These are phyloP conservation scores for Paecilomyces dactylethromorphus DNA, from an alignment of 2,329 filamentous ascomycete genomes.

Conservation along the genomic window DNA sequence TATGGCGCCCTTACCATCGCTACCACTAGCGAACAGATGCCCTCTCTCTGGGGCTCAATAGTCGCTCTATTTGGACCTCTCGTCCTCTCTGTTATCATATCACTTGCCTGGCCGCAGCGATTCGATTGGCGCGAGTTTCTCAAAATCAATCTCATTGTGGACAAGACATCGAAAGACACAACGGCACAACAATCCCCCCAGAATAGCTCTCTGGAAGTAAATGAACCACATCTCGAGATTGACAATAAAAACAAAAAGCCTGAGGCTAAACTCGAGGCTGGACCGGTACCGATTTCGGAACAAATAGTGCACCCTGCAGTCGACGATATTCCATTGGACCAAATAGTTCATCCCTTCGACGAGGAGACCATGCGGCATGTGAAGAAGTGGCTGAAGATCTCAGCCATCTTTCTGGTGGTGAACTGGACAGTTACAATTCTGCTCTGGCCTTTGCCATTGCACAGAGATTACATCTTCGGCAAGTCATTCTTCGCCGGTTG, in stretches of 20 bases:
- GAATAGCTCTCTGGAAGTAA: neutral
- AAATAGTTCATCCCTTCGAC: neutral
- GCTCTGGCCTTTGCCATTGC: neutral
- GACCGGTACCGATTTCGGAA: neutral
- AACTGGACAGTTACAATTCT: neutral
- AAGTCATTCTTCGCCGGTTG: conserved; percentile 41
- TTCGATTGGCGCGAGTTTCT: neutral
- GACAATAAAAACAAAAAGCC: neutral
- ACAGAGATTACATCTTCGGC: conserved; percentile 37
- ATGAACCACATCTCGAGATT: neutral
- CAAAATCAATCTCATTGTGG: neutral
- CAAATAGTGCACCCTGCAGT: neutral
- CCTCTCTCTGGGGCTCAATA: neutral
- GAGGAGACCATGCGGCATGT: neutral
- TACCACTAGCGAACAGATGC: neutral
- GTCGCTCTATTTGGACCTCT: neutral
- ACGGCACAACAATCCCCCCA: neutral
- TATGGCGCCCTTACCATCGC: neutral
- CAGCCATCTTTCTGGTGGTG: neutral
- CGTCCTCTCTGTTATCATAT: neutral
- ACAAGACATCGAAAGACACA: neutral
- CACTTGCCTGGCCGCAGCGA: neutral
- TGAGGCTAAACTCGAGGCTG: neutral
- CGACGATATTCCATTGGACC: neutral
- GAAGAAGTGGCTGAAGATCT: neutral